Conservation (phyloP, 331 rosid genomes). For the Pyracantha coccinea region DNA sequence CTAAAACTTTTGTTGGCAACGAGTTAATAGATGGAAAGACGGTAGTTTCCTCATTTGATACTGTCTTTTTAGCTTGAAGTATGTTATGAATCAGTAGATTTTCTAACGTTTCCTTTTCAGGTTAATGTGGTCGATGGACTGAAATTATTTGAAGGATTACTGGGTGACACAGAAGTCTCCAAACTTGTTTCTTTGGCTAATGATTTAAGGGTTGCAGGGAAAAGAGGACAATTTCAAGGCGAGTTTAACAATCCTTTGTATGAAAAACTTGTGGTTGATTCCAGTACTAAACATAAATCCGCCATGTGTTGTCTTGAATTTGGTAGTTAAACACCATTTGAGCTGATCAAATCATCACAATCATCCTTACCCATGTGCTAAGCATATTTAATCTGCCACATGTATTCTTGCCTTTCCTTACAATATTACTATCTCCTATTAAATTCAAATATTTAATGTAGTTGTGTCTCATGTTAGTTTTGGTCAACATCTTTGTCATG, state of each 20-base stretch:
- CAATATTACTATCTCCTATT: background rate
- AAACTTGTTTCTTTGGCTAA: slow-evolving; percentile 60
- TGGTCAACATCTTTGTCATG: background rate
- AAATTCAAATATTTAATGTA: background rate
- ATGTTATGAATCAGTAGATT: background rate
- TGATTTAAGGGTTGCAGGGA: slow-evolving; percentile 69
- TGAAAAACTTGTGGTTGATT: too few species aligned
- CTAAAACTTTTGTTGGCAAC: slow-evolving; percentile 55
- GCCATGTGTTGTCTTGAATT: background rate
- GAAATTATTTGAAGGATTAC: slow-evolving; percentile 57
- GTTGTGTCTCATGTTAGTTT: background rate
- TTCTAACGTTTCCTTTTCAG: slow-evolving; percentile 22
- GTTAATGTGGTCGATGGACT: slow-evolving; percentile 80
- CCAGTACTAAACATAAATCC: background rate
- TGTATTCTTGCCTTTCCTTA: background rate
- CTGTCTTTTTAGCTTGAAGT: slow-evolving; percentile 1
- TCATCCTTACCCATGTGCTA: background rate
- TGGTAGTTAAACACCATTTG: too few species aligned
- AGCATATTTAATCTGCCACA: background rate
- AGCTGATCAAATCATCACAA: background rate
- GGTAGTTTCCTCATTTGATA: slow-evolving; percentile 41
- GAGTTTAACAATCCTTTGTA: slow-evolving; percentile 10
- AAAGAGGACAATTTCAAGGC: slow-evolving; percentile 71
- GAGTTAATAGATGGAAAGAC: slow-evolving; percentile 69
- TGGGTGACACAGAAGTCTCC: slow-evolving; percentile 46